Evolutionary conservation across 2,329 filamentous ascomycete genomes (phyloP), one percentile per base, ranked within the genome.

Genomic region (Colletotrichum trifolii): DNA sequence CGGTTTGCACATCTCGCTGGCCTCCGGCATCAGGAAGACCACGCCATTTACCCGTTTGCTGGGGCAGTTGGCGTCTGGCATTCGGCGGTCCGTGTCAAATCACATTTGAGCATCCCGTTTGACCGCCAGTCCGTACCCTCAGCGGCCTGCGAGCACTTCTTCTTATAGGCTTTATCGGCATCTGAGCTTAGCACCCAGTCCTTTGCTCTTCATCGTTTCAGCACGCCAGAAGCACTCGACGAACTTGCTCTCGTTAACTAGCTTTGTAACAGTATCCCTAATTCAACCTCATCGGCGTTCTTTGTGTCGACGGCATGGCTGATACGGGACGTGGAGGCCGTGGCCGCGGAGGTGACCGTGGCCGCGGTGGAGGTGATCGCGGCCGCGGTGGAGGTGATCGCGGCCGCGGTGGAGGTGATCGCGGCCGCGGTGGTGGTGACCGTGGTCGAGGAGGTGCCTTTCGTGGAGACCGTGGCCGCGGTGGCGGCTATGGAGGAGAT

Each of bases 401-500:
- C 4, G 59, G 60, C 13, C 56, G 67, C 36, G 55, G 69, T 39
- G 63, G 71, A 10, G 69, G 69, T 35, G 64, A 60, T 33, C 52
- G 55, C 4, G 59, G 60, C 13, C 56, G 67, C 36, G 55, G 69
- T 39, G 63, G 71, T 12, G 69, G 69, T 35, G 64, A 25, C 25
- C 25, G 25, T 25, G 25, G 25, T 25, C 25, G 64, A 48, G 56
- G 60, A 6, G 60, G 67, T 17, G 46, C 55, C 35, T 69, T 67
- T 46, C 59, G 67, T 17, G 68, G 68, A 8, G 54, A 67, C 25
- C 25, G 25, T 25, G 25, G 25, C 17, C 45, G 68, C 33, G 63
- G 62, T 6, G 60, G 63, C 9, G 64, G 66, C 12, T 56, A 59
- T 15, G 56, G 70, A 36, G 67, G 63, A n/a, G 60, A 60, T 15